Conservation (phyloP, 129 eudicot genomes). For the Flaveria brownii region DNA sequence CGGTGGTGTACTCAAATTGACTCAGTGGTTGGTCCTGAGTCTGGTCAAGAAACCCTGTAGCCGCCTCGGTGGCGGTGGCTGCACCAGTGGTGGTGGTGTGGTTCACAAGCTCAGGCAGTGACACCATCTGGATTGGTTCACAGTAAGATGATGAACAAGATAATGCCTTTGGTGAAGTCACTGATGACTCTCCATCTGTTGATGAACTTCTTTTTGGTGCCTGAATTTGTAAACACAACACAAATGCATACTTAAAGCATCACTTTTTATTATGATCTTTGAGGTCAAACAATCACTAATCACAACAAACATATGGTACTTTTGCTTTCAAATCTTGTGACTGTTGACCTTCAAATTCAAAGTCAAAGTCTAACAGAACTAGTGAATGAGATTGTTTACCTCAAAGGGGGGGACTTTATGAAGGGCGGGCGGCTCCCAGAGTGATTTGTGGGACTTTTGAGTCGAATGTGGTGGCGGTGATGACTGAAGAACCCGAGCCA, state of each 20-base stretch:
- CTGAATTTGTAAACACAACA: slow-evolving; percentile 38
- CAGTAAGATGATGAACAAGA: slow-evolving; percentile 49
- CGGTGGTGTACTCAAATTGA: slow-evolving; percentile 31
- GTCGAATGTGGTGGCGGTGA: slow-evolving; percentile 30
- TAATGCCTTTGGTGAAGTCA: slow-evolving; percentile 41
- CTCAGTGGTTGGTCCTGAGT: slow-evolving; percentile 36
- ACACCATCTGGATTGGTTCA: slow-evolving; percentile 43
- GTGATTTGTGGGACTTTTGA: slow-evolving; percentile 35
- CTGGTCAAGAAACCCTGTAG: slow-evolving; percentile 26
- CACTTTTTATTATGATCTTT: slow-evolving; percentile 13
- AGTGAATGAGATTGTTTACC: slow-evolving; percentile 36
- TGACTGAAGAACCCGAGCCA: slow-evolving; percentile 73
- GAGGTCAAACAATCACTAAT: slow-evolving; percentile 7
- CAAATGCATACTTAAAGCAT: background rate
- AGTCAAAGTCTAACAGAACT: background rate
- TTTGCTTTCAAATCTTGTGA: background rate
- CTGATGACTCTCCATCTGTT: slow-evolving; percentile 52
- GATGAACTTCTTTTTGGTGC: slow-evolving; percentile 57
- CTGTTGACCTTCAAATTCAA: background rate
- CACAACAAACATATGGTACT: too few species aligned
- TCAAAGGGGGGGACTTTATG: slow-evolving; percentile 47
- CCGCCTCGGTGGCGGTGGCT: background rate
- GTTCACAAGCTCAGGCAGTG: slow-evolving; percentile 41
- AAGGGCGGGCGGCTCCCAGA: slow-evolving; percentile 32
- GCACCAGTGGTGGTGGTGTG: slow-evolving; percentile 15